Evolutionary conservation across 169 alveolate species (phyloP).

Genomic region (Besnoitia besnoiti): DNA sequence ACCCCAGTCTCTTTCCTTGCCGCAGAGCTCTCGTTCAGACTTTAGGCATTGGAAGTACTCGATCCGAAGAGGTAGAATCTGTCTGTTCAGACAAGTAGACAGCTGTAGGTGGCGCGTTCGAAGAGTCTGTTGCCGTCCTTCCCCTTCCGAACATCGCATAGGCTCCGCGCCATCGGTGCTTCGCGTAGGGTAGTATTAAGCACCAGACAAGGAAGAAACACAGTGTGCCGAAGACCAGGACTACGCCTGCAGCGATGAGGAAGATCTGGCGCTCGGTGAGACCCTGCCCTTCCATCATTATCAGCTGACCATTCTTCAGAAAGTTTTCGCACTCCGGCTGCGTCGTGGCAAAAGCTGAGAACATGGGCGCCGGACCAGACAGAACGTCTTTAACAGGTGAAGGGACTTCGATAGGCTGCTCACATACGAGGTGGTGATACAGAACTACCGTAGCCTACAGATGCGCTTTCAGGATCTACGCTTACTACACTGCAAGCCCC

Average conservation of each 20-base stretch:
- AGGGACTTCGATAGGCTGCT: no score
- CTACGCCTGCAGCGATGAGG: constrained; percentile 16
- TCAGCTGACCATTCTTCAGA: constrained; percentile 28
- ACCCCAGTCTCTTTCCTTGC: no score
- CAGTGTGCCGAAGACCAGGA: constrained; percentile 5
- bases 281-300: constrained; percentile 1
- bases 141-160: not conserved
- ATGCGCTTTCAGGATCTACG: no score
- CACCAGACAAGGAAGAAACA: constrained; percentile 3
- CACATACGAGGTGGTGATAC: no score
- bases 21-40: not conserved
- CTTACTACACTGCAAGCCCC: no score
- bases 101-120: not conserved
- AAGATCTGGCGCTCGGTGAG: constrained; percentile 11
- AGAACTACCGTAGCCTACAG: no score
- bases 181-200: not conserved
- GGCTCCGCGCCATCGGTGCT: not conserved
- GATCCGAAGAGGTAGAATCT: not conserved
- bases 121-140: not conserved
- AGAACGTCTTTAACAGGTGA: no score
- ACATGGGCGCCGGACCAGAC: no score
- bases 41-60: not conserved
- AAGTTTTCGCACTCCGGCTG: constrained; percentile 44
- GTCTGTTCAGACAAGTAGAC: not conserved
- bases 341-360: constrained; percentile 9